Percentiles rank a stretch among this genome's conserved stretches.
phyloP scores from a whole-genome alignment of 148 eudicot genomes.

The Rhododendron kiyosumense region DNA sequence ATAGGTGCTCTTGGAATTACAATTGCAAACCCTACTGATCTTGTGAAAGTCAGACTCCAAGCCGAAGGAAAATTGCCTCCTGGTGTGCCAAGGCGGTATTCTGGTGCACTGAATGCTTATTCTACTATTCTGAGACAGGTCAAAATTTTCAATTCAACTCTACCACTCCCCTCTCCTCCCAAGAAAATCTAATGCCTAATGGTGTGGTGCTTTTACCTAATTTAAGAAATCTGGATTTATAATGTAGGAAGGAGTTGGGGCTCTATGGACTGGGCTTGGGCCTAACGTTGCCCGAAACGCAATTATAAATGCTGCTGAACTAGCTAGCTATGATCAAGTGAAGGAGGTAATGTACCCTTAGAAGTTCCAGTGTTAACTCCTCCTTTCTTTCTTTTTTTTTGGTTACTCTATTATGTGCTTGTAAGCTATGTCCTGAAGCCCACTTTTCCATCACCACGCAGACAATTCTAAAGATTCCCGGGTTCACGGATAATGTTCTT shows the following conservation, averaged over 20 bases:
- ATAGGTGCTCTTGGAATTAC: constrained; percentile 80
- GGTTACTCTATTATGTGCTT: not conserved
- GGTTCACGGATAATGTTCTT: constrained; percentile 81
- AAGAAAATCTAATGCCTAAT: not conserved
- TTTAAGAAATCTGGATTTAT: constrained; percentile 7
- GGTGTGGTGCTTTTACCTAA: not conserved
- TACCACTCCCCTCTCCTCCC: not conserved
- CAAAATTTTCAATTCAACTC: not conserved
- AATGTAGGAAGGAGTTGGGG: constrained; percentile 77
- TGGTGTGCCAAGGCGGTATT: constrained; percentile 87
- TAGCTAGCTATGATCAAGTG: constrained; percentile 99
- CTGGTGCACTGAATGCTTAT: constrained; percentile 91
- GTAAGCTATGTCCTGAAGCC: not conserved
- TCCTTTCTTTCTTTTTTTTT: not conserved
- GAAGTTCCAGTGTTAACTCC: not conserved
- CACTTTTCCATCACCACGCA: constrained; percentile 30
- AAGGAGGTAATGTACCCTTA: constrained; percentile 51
- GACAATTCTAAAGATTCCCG: constrained; percentile 89
- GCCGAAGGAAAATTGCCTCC: constrained; percentile 89
- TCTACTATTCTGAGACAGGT: constrained; percentile 89
- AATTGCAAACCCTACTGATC: constrained; percentile 94
- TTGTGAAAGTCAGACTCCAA: constrained; percentile 96
- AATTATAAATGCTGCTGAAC: constrained; percentile 96
- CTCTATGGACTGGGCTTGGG: constrained; percentile 97
- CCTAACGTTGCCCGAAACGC: constrained; percentile 98